phyloP scores from a whole-genome alignment of 345 rosid species.

The Camelina neglecta region DNA sequence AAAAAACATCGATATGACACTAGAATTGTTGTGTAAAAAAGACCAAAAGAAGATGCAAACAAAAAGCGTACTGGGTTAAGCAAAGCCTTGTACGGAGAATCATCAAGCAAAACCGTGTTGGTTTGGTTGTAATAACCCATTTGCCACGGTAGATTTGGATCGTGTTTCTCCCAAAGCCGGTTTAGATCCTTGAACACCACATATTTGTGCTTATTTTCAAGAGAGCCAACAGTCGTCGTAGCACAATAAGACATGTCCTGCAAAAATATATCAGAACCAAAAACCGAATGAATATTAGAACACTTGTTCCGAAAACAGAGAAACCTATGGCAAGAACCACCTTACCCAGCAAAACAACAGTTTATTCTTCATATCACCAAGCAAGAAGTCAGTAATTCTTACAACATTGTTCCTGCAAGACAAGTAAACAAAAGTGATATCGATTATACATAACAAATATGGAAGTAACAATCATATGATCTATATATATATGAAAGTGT shows the following conservation, averaged over 20 bases:
- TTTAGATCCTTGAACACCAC: constrained; percentile 81
- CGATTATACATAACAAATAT: not conserved
- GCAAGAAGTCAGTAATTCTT: constrained; percentile 59
- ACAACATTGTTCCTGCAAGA: constrained; percentile 61
- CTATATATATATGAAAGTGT: not conserved
- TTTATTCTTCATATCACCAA: constrained; percentile 77
- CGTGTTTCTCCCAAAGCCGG: constrained; percentile 70
- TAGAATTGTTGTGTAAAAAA: not conserved
- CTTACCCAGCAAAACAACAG: constrained; percentile 89
- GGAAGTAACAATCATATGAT: constrained; percentile 1
- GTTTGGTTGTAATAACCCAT: constrained; percentile 67
- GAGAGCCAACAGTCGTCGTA: constrained; percentile 52
- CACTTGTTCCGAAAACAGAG: not conserved
- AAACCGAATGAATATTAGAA: not conserved
- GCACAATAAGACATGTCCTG: constrained; percentile 83
- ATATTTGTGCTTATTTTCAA: constrained; percentile 69
- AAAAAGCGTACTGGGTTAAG: constrained; percentile 82
- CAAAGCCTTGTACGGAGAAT: constrained; percentile 93
- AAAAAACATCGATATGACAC: not conserved
- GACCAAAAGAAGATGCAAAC: not conserved
- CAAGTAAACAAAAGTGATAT: constrained; percentile 3
- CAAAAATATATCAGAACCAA: constrained; percentile 4
- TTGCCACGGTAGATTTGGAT: constrained; percentile 69
- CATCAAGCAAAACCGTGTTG: constrained; percentile 81
- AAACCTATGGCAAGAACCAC: constrained; percentile 26